Conservation (phyloP, 352 stramenopile genomes). For the Phytopythium cucurbitacearum region DNA sequence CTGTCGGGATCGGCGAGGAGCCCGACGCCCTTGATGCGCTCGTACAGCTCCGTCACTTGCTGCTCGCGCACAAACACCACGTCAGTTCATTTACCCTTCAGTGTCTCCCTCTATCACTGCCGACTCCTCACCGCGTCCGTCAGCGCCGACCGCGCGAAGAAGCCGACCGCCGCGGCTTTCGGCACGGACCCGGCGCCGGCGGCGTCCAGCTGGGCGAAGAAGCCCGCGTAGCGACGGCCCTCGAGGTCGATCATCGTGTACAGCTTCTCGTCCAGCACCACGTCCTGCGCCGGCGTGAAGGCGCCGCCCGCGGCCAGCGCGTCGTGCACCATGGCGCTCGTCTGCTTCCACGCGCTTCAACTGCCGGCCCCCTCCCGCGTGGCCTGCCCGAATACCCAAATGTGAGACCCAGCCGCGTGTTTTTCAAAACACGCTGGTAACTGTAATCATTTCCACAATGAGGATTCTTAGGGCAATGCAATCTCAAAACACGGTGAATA, state of each 20-base stretch:
- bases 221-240: constrained; percentile 44
- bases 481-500: too few relatives aligned
- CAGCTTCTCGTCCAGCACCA: constrained; percentile 26
- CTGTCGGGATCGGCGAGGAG: constrained; percentile 21
- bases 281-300: constrained; percentile 16
- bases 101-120: too few relatives aligned
- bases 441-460: too few relatives aligned
- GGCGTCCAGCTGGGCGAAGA: constrained; percentile 51
- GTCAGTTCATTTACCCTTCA: not conserved
- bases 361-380: too few relatives aligned
- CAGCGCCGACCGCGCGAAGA: constrained; percentile 58
- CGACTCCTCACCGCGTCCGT: constrained; percentile 17
- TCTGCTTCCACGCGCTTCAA: not conserved
- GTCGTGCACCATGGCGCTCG: constrained; percentile 12
- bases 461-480: too few relatives aligned
- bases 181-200: constrained; percentile 9
- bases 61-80: constrained; percentile 4
- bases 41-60: constrained; percentile 46
- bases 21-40: constrained; percentile 36
- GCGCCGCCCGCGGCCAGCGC: constrained; percentile 6
- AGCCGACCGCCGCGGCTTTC: constrained; percentile 30
- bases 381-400: too few relatives aligned
- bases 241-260: constrained; percentile 70
- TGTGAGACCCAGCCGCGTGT: too few relatives aligned
- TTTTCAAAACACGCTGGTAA: too few relatives aligned